A percentile compares a stretch with the other conserved stretches of the same genome.
Evolutionary conservation across 2,329 filamentous ascomycete genomes (phyloP).

Genomic region (Aspergillus clavatus): DNA sequence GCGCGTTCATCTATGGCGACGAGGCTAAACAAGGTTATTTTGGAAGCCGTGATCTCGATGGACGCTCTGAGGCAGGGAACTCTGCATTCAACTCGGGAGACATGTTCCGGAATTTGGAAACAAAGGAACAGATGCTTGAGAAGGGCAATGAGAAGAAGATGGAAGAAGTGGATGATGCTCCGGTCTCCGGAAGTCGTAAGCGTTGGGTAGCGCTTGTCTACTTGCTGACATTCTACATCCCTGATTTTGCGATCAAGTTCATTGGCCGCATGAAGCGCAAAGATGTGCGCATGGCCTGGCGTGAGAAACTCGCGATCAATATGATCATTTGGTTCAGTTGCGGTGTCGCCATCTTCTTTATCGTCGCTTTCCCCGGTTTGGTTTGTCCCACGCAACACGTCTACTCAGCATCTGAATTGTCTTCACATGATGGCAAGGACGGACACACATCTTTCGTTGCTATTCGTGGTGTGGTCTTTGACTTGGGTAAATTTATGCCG

Average conservation of each 20-base stretch:
- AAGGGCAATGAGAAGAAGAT: constrained; percentile 88
- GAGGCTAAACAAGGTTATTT: constrained; percentile 82
- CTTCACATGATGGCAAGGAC: constrained; percentile 66
- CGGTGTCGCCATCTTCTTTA: constrained; percentile 74
- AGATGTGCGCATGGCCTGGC: constrained; percentile 88
- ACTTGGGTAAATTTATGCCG: constrained; percentile 68
- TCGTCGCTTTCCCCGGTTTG: constrained; percentile 77
- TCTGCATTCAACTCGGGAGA: constrained; percentile 91
- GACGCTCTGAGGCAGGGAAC: constrained; percentile 82
- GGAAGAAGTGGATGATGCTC: constrained; percentile 81
- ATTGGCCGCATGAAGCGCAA: constrained; percentile 85
- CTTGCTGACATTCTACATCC: constrained; percentile 77
- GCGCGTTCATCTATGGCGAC: constrained; percentile 61
- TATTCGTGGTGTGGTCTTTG: constrained; percentile 85
- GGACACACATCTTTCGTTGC: constrained; percentile 64
- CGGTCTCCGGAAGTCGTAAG: constrained; percentile 73
- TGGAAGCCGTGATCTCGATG: constrained; percentile 70
- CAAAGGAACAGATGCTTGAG: constrained; percentile 88
- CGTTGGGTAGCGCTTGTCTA: constrained; percentile 86
- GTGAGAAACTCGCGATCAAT: constrained; percentile 97
- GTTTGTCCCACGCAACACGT: constrained; percentile 92
- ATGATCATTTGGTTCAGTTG: constrained; percentile 92
- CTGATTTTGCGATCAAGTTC: constrained; percentile 72
- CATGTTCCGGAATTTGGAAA: constrained; percentile 97
- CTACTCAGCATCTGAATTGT: constrained; percentile 72